A percentile compares a stretch with the other conserved stretches of the same genome.
Conservation (phyloP, 345 rosid genomes). For the Gossypium turneri region DNA sequence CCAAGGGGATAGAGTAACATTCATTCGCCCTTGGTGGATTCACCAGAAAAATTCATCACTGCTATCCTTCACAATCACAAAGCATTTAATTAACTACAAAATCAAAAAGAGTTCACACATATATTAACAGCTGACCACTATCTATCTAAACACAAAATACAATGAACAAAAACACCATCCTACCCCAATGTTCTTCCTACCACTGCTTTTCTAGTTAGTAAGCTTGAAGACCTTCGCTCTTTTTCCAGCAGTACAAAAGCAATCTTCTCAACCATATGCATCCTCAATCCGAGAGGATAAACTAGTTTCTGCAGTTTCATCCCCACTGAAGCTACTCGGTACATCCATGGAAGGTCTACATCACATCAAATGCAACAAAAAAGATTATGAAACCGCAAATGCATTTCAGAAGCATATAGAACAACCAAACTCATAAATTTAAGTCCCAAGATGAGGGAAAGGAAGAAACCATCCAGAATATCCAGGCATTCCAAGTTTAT, state of each 20-base stretch:
- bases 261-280: background rate
- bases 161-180: conserved; percentile 3
- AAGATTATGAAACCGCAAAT: background rate
- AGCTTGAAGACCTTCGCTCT: background rate
- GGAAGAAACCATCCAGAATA: background rate
- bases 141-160: background rate
- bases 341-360: conserved; percentile 42
- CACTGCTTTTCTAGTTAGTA: conserved; percentile 7
- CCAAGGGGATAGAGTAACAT: no score
- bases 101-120: conserved; percentile 14
- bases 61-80: background rate
- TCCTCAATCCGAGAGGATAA: conserved; percentile 39
- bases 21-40: background rate
- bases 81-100: background rate
- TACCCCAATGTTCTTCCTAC: conserved; percentile 8
- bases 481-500: background rate
- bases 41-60: background rate
- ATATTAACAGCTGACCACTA: conserved; percentile 16
- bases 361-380: conserved; percentile 4
- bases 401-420: background rate
- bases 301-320: conserved; percentile 59
- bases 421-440: background rate
- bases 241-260: conserved; percentile 13
- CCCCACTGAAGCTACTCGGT: conserved; percentile 60
- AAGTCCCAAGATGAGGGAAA: background rate